Evolutionary conservation across 108 stramenopile genomes (phyloP).

Genomic region (Licmophora abbreviata): DNA sequence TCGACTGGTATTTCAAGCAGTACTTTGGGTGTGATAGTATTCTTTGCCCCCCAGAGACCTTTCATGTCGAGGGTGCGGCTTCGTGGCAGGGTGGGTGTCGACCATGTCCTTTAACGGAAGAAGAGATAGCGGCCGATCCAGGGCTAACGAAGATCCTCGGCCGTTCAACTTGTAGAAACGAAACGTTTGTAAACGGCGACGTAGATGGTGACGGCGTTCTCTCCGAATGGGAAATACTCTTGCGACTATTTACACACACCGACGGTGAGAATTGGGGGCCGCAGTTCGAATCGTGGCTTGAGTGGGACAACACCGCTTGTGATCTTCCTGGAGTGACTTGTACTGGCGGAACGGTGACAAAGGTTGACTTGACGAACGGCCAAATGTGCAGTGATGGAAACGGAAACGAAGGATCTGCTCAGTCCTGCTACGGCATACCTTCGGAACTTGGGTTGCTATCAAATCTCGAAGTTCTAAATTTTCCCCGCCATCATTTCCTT

Average conservation of each 20-base stretch:
- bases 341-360: constrained; percentile 17
- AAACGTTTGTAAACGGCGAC: constrained; percentile 36
- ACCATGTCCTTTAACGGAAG: constrained; percentile 19
- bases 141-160: constrained; percentile 28
- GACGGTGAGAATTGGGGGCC: constrained; percentile 43
- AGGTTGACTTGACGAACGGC: constrained; percentile 36
- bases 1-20: constrained; percentile 20
- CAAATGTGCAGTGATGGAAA: constrained; percentile 26
- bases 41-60: constrained; percentile 53
- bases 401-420: constrained; percentile 9
- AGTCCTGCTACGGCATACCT: constrained; percentile 34
- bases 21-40: constrained; percentile 59
- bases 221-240: constrained; percentile 41
- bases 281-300: constrained; percentile 35
- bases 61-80: constrained; percentile 45
- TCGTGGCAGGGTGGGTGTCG: constrained; percentile 29
- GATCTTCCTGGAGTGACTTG: constrained; percentile 47
- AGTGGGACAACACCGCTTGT: constrained; percentile 23
- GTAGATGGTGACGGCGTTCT: constrained; percentile 48
- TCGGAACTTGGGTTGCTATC: constrained; percentile 22
- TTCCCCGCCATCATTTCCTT: constrained; percentile 23
- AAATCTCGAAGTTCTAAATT: constrained; percentile 16
- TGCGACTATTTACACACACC: constrained; percentile 32
- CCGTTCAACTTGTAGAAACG: constrained; percentile 23
- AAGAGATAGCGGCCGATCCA: constrained; percentile 9